Evolutionary conservation across 148 eudicot genomes (phyloP).

Genomic region (Drosera capensis): DNA sequence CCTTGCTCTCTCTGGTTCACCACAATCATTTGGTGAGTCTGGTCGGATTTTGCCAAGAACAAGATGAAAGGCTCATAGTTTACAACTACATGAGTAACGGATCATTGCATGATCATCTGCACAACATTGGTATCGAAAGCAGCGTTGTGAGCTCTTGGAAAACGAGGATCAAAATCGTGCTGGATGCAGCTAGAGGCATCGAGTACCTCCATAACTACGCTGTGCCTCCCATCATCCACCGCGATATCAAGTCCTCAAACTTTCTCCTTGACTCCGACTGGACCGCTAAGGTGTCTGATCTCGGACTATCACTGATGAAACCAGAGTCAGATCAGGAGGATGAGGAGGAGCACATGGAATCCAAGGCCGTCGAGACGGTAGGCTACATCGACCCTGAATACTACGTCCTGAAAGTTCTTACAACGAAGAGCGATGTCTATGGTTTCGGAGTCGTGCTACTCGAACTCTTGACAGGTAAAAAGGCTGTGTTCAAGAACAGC

Average conservation of each 20-base stretch:
- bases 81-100: constrained; percentile 46
- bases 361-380: constrained; percentile 32
- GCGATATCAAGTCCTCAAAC: constrained; percentile 53
- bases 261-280: constrained; percentile 43
- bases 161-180: constrained; percentile 39
- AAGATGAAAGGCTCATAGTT: constrained; percentile 35
- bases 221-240: constrained; percentile 52
- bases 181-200: constrained; percentile 52
- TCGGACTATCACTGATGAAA: constrained; percentile 33
- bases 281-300: constrained; percentile 48
- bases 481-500: constrained; percentile 29
- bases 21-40: constrained; percentile 54
- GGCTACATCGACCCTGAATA: constrained; percentile 64
- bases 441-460: constrained; percentile 52
- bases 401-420: constrained; percentile 31
- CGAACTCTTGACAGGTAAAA: constrained; percentile 50
- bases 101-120: constrained; percentile 37
- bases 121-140: constrained; percentile 13
- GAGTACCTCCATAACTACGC: constrained; percentile 60
- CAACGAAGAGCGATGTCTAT: constrained; percentile 51
- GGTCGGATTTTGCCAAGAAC: constrained; percentile 41
- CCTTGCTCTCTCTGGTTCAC: constrained; percentile 31
- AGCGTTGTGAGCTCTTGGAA: constrained; percentile 32
- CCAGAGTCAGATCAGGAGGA: constrained; percentile 22
- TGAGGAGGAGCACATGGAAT: constrained; percentile 17